Evolutionary conservation across 176 grass and related monocot genomes (phyloP).

Genomic region (Eleusine indica): DNA sequence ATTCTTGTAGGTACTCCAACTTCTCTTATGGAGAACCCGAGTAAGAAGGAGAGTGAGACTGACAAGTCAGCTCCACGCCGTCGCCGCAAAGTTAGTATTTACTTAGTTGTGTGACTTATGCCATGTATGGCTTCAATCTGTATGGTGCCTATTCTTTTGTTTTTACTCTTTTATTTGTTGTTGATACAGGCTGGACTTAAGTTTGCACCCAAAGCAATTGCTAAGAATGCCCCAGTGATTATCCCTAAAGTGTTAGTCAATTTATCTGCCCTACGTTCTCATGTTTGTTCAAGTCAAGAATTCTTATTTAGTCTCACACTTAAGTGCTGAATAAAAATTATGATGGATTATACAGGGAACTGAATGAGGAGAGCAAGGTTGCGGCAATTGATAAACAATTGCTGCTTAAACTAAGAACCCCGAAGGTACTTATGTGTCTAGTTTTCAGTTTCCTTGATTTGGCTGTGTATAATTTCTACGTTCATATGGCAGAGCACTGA

Average conservation of each 20-base stretch:
- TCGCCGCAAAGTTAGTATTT: slow-evolving; percentile 26
- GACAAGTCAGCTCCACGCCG: slow-evolving; percentile 2
- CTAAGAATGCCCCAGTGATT: slow-evolving; percentile 20
- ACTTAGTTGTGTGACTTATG: background rate
- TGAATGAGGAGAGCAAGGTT: slow-evolving; percentile 39
- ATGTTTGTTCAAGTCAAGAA: background rate
- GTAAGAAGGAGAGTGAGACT: slow-evolving; percentile 20
- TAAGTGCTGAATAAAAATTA: slow-evolving; percentile 19
- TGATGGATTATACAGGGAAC: slow-evolving; percentile 45
- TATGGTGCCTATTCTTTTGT: background rate
- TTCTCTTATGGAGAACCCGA: slow-evolving; percentile 38
- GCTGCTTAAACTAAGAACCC: slow-evolving; percentile 28
- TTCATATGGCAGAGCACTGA: slow-evolving; percentile 35
- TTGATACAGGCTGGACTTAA: slow-evolving; percentile 27
- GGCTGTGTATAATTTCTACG: slow-evolving; percentile 10
- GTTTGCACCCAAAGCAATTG: slow-evolving; percentile 34
- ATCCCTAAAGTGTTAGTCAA: slow-evolving; percentile 32
- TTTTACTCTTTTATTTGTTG: background rate
- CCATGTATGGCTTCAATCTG: background rate
- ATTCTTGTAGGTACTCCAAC: slow-evolving; percentile 12
- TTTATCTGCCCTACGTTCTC: background rate
- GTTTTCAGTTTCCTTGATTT: slow-evolving; percentile 15
- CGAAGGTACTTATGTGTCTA: slow-evolving; percentile 34
- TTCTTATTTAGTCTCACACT: background rate
- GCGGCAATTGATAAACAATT: slow-evolving; percentile 43